These are phyloP conservation scores for Nymphaea thermarum DNA, from an alignment of 164 flowering plant genomes.

Conservation along the genomic window DNA sequence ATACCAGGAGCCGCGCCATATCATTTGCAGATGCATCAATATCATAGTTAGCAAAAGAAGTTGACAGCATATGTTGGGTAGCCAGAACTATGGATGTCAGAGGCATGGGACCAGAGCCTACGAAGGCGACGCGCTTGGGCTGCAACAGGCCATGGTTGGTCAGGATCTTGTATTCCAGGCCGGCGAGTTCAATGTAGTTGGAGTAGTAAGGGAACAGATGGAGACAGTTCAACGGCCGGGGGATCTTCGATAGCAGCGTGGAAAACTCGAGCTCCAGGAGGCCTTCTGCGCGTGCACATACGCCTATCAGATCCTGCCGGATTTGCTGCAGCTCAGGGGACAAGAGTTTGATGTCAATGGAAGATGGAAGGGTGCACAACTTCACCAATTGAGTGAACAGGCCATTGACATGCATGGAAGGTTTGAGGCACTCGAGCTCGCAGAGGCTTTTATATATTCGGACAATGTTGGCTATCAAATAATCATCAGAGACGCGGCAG, in stretches of 20 bases:
- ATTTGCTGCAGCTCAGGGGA: slow-evolving; percentile 18
- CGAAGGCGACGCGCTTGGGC: slow-evolving; percentile 46
- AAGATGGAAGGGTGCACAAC: slow-evolving; percentile 27
- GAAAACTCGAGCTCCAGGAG: slow-evolving; percentile 37
- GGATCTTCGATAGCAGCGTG: slow-evolving; percentile 13
- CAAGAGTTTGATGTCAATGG: slow-evolving; percentile 20
- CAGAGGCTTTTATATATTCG: slow-evolving; percentile 28
- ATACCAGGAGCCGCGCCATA: slow-evolving; percentile 17
- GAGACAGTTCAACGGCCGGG: slow-evolving; percentile 28
- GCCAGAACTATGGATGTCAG: slow-evolving; percentile 47
- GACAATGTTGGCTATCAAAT: slow-evolving; percentile 17
- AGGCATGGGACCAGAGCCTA: slow-evolving; percentile 66
- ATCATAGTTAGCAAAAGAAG: slow-evolving; percentile 35
- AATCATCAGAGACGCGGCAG: slow-evolving; percentile 12
- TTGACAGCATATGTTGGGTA: slow-evolving; percentile 26
- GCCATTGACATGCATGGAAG: slow-evolving; percentile 31
- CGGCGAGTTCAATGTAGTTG: slow-evolving; percentile 39
- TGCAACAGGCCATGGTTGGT: slow-evolving; percentile 13
- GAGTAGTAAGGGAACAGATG: slow-evolving; percentile 39
- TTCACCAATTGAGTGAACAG: slow-evolving; percentile 38
- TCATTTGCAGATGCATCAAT: slow-evolving; percentile 20
- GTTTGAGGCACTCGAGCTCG: slow-evolving; percentile 32
- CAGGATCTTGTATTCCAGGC: slow-evolving; percentile 25
- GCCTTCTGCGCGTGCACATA: slow-evolving; percentile 39
- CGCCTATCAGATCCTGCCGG: slow-evolving; percentile 27